Base-by-base conservation (phyloP, 768 basidiomycete genomes). In the Daedaleopsis nitida region DNA sequence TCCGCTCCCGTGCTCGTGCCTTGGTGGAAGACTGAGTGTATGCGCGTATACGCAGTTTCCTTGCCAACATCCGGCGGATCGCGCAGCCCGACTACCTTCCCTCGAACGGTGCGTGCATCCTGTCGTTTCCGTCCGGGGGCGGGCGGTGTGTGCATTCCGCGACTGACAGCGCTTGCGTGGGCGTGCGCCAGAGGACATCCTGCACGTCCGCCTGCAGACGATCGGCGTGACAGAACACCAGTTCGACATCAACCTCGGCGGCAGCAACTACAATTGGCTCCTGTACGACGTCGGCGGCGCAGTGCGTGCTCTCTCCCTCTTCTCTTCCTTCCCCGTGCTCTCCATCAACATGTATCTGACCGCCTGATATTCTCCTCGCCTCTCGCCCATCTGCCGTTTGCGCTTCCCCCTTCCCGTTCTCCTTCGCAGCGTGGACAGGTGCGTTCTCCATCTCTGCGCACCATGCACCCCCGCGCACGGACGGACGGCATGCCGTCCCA, bases 241-340 rank as follows among this genome's bases (percentile, higher is more conserved):
- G 1, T 91, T 91, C 70, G 82, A 86, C 58, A 84, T 92, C 60
- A 79, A 80, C 59, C 81, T 86, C 62, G 83, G 81, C 43, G 86
- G 87, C 3, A 79, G 77, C 58, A 79, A 79, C 45, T 89, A 88
- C 69, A 82, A 86, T 55, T 93, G 91, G 91, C 83, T 86, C 59
- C 77, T 93, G 57, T 94, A 88, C 70, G 92, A 94, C 70, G 91
- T 94, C 39, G 91, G 91, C 43, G 92, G 92, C 49, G 88, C 89
- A 54, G 88, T 92, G 69, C 71, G 88, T 80, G 19, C 49, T 49
- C 52, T 45, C 56, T 65, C 54, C 17, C 19, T 54, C 27, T 52
- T 35, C 55, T 59, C 49, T 27, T 21, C n/a, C n/a, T 43, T 50
- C 44, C 38, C 34, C 12, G 27, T 42, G n/a, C n/a, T n/a, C n/a